Percentiles rank a stretch among this genome's conserved stretches.
Evolutionary conservation across 2,329 filamentous ascomycete species (phyloP).

Genomic region (Fusarium nurragi): DNA sequence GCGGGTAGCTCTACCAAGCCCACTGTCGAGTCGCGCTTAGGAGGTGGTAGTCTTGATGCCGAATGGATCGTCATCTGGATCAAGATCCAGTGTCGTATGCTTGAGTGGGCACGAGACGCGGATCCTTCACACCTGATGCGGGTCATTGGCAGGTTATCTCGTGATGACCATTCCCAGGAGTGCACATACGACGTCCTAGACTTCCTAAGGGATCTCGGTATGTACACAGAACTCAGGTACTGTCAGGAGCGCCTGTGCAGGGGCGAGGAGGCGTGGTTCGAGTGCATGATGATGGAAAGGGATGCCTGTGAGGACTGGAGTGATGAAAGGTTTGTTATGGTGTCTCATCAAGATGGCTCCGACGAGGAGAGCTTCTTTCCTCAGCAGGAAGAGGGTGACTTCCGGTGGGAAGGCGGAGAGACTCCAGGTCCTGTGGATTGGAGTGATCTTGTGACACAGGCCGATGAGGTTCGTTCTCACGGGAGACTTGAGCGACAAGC

Average conservation of each 20-base stretch:
- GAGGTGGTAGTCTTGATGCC: constrained; percentile 47
- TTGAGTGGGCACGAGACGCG: constrained; percentile 42
- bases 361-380: neutral
- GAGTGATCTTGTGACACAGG: neutral
- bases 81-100: constrained; percentile 47
- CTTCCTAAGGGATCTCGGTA: constrained; percentile 49
- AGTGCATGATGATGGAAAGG: constrained; percentile 31
- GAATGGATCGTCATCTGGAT: constrained; percentile 50
- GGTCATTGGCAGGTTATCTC: constrained; percentile 39
- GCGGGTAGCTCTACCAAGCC: neutral
- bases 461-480: neutral
- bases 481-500: neutral
- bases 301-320: no score
- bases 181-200: constrained; percentile 50
- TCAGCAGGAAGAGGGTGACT: neutral
- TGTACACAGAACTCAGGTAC: constrained; percentile 45
- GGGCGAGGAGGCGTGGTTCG: constrained; percentile 40
- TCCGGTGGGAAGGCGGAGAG: no score
- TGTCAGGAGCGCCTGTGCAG: constrained; percentile 41
- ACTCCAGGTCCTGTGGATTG: no score
- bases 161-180: constrained; percentile 7
- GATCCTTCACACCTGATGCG: constrained; percentile 45
- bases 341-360: neutral
- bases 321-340: no score
- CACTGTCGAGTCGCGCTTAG: constrained; percentile 53